A percentile compares a stretch with the other conserved stretches of the same genome.
Evolutionary conservation across 2,329 filamentous ascomycete species (phyloP).

Genomic region (Aspergillus unguis): DNA sequence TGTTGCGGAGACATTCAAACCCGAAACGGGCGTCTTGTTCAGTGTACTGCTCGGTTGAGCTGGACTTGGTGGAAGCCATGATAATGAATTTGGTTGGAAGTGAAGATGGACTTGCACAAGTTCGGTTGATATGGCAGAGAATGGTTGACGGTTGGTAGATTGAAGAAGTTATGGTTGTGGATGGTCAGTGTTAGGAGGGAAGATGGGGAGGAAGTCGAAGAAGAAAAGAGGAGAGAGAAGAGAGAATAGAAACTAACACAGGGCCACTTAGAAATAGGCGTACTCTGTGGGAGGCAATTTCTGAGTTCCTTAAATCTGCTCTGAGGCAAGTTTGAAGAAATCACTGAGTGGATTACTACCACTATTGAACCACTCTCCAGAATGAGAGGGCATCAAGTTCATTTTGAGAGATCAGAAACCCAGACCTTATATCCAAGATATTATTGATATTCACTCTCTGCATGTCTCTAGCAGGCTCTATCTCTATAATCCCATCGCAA

Average conservation of each 20-base stretch:
- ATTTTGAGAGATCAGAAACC: too few species aligned
- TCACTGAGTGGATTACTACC: neutral
- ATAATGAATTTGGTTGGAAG: neutral
- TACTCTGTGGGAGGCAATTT: neutral
- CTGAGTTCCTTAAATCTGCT: neutral
- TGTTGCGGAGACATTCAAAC: constrained; percentile 26
- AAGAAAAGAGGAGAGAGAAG: neutral
- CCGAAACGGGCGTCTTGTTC: constrained; percentile 21
- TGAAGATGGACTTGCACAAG: neutral
- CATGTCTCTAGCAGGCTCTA: too few species aligned
- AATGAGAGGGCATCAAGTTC: too few species aligned
- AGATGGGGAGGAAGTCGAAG: neutral
- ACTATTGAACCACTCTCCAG: too few species aligned
- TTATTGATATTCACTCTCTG: too few species aligned
- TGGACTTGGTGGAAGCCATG: constrained; percentile 7
- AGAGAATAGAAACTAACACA: neutral
- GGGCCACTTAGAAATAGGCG: neutral
- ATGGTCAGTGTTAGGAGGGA: neutral
- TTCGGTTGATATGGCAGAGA: neutral
- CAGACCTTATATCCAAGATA: too few species aligned
- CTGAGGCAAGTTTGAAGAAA: neutral
- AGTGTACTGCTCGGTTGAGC: constrained; percentile 1
- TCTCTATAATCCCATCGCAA: too few species aligned
- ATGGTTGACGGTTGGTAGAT: neutral
- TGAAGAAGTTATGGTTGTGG: neutral